phyloP scores from a whole-genome alignment of 2,329 filamentous ascomycete genomes.

The Phialophora chinensis region DNA sequence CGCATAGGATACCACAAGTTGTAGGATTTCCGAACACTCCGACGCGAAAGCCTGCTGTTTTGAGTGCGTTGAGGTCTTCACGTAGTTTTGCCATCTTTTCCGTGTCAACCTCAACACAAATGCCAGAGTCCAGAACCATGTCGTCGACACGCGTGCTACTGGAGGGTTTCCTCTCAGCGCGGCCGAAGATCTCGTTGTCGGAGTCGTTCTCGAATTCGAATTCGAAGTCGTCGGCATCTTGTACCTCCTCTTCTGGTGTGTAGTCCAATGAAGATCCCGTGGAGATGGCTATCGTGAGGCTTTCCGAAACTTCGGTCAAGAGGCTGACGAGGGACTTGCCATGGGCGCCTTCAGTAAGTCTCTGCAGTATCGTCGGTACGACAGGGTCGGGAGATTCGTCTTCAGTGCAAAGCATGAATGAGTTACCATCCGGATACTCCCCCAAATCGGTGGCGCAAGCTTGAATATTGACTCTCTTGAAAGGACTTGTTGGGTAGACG shows the following conservation, averaged over 20 bases:
- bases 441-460: conserved; percentile 56
- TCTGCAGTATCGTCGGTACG: conserved; percentile 36
- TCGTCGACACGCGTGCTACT: background rate
- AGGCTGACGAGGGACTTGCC: conserved; percentile 38
- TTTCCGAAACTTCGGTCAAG: conserved; percentile 42
- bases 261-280: background rate
- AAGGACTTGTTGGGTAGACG: conserved; percentile 39
- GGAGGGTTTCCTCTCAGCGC: conserved; percentile 7
- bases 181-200: conserved; percentile 41
- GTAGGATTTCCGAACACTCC: conserved; percentile 64
- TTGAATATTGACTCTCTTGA: conserved; percentile 25
- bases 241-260: background rate
- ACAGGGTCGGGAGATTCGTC: conserved; percentile 45
- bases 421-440: conserved; percentile 64
- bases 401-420: conserved; percentile 55
- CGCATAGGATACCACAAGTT: conserved; percentile 60
- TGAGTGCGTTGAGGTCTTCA: conserved; percentile 66
- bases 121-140: background rate
- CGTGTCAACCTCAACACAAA: conserved; percentile 3
- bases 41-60: conserved; percentile 71
- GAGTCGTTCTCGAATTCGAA: conserved; percentile 47
- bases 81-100: conserved; percentile 52
- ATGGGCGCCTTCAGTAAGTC: conserved; percentile 41
- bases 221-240: conserved; percentile 42
- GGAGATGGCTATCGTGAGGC: conserved; percentile 29